Percentiles rank a stretch among this genome's conserved stretches.
Conservation (phyloP, 306 rosid genomes). For the Oxytropis ochrocephala region DNA sequence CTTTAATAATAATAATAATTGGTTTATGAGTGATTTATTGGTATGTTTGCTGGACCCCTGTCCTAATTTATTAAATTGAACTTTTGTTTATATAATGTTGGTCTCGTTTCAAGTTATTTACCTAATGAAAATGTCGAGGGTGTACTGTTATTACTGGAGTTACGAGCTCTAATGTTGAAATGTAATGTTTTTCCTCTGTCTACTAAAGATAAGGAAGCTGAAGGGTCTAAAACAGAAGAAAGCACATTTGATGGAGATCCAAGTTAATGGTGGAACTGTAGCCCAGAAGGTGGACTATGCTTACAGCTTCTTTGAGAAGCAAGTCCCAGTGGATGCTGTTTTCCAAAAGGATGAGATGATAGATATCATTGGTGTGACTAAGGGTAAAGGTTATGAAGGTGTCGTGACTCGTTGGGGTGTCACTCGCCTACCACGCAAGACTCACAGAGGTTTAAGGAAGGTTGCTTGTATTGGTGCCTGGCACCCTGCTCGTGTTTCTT, state of each 20-base stretch:
- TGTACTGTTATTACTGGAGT: background rate
- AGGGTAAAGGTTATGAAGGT: conserved; percentile 92
- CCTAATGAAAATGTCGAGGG: background rate
- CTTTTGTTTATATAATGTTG: no score
- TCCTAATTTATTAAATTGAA: no score
- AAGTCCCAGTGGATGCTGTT: conserved; percentile 67
- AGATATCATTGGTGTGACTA: conserved; percentile 76
- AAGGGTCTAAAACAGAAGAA: conserved; percentile 87
- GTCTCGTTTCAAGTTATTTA: no score
- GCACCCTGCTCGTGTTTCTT: conserved; percentile 92
- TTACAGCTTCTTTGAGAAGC: conserved; percentile 66
- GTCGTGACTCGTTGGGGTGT: conserved; percentile 94
- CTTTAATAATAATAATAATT: no score
- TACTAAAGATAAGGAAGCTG: conserved; percentile 59
- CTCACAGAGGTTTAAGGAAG: conserved; percentile 85
- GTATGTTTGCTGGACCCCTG: no score
- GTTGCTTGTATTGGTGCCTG: conserved; percentile 96
- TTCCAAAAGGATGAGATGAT: conserved; percentile 91
- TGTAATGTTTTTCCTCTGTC: background rate
- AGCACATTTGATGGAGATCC: conserved; percentile 87
- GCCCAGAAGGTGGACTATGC: conserved; percentile 74
- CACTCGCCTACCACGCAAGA: conserved; percentile 86
- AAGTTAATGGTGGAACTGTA: conserved; percentile 71
- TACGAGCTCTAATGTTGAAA: background rate
- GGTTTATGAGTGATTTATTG: background rate